phyloP scores from a whole-genome alignment of 2,329 filamentous ascomycete species.

The Stachybotrys elegans region DNA sequence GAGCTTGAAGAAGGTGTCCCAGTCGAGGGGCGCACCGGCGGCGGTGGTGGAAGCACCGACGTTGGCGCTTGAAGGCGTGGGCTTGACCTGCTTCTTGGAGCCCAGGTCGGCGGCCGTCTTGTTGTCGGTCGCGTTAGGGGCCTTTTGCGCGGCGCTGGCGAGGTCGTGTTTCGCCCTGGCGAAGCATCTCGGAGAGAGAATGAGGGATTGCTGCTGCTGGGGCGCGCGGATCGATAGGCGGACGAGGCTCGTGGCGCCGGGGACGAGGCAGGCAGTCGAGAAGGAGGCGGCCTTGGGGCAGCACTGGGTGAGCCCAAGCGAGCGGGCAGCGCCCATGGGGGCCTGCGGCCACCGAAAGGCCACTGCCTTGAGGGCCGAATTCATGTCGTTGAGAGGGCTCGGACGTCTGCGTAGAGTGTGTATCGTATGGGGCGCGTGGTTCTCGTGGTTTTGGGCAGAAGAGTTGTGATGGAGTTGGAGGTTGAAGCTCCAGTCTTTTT shows the following conservation, averaged over 20 bases:
- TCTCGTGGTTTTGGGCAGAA: no score
- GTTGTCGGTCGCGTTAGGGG: slow-evolving; percentile 7
- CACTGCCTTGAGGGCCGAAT: slow-evolving; percentile 24
- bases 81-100: slow-evolving; percentile 4
- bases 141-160: slow-evolving; percentile 7
- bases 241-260: slow-evolving; percentile 9
- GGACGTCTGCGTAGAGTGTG: no score
- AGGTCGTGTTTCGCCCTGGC: slow-evolving; percentile 13
- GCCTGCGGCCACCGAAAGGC: slow-evolving; percentile 25
- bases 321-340: slow-evolving; percentile 8
- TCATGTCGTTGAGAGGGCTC: slow-evolving; percentile 15
- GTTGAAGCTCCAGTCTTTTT: no score
- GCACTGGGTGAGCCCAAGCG: background rate
- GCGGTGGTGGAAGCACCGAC: slow-evolving; percentile 10
- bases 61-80: slow-evolving; percentile 15
- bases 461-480: no score
- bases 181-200: slow-evolving; percentile 7
- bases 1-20: slow-evolving; percentile 90
- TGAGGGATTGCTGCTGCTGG: slow-evolving; percentile 4
- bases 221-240: slow-evolving; percentile 4
- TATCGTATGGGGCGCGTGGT: no score
- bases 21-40: slow-evolving; percentile 56
- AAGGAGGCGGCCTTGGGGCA: slow-evolving; percentile 22
- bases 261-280: slow-evolving; percentile 17
- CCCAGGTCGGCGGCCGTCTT: slow-evolving; percentile 8